These are phyloP conservation scores for Annulohypoxylon bovei DNA, from an alignment of 495 filamentous ascomycete genomes.

Conservation along the genomic window DNA sequence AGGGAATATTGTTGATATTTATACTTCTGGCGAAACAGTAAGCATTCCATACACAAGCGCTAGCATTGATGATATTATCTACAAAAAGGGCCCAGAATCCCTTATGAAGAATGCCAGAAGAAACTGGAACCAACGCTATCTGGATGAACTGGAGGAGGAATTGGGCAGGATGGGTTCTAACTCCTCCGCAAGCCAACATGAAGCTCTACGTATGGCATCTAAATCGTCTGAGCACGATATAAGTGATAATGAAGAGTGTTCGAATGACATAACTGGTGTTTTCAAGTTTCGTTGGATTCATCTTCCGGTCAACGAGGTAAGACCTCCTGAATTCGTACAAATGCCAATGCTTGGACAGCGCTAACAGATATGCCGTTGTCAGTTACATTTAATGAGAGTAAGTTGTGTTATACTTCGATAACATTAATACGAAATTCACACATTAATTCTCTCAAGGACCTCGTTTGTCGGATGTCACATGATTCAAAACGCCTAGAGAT, in stretches of 20 bases:
- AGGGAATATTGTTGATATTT: slow-evolving; percentile 26
- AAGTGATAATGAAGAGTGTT: too few relatives aligned
- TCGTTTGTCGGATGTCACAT: slow-evolving; percentile 13
- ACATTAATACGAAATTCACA: too few relatives aligned
- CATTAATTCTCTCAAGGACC: slow-evolving; percentile 20
- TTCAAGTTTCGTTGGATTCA: slow-evolving; percentile 29
- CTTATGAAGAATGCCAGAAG: slow-evolving; percentile 2
- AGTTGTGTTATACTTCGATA: too few relatives aligned
- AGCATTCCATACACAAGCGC: slow-evolving; percentile 7
- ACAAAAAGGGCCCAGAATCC: slow-evolving; percentile 9
- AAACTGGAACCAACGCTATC: background rate
- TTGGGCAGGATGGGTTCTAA: too few relatives aligned
- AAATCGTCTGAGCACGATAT: too few relatives aligned
- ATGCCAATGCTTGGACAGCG: background rate
- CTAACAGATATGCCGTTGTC: background rate
- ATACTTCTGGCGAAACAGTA: background rate
- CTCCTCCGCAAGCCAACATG: too few relatives aligned
- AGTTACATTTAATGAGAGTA: slow-evolving; percentile 23
- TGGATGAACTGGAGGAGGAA: slow-evolving; percentile 10
- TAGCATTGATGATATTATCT: slow-evolving; percentile 18
- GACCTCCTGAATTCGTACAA: background rate
- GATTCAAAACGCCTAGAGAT: slow-evolving; percentile 6
- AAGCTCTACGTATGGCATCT: too few relatives aligned
- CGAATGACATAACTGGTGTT: too few relatives aligned
- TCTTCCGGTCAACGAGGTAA: slow-evolving; percentile 27